Conservation (phyloP, 768 basidiomycete species). For the Mycena maculata region DNA sequence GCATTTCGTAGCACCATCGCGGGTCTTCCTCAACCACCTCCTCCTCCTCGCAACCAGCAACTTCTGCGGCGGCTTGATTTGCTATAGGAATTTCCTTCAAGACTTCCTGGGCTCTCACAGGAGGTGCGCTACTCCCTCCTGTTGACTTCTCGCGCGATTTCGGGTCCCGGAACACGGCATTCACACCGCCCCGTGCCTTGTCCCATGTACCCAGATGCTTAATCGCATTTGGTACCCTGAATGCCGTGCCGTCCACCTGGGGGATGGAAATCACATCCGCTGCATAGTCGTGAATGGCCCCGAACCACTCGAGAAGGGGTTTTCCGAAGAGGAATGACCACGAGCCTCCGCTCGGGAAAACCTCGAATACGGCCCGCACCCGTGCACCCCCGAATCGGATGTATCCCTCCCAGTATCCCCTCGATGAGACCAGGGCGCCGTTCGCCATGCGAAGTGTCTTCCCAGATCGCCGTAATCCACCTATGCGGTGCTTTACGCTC, state of each 20-base stretch:
- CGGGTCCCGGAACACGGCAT: neutral
- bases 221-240: neutral
- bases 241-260: neutral
- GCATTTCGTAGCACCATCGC: neutral
- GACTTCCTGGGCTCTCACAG: neutral
- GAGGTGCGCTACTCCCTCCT: conserved; percentile 11
- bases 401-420: conserved; percentile 35
- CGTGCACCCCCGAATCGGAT: conserved; percentile 27
- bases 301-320: conserved; percentile 25
- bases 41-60: neutral
- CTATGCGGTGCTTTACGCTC: neutral
- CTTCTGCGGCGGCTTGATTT: neutral
- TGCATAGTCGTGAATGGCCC: conserved; percentile 27
- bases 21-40: neutral
- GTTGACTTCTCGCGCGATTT: neutral
- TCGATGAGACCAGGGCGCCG: conserved; percentile 35
- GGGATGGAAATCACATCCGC: conserved; percentile 5
- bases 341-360: conserved; percentile 34
- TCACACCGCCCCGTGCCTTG: neutral
- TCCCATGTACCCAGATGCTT: neutral
- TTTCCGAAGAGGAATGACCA: conserved; percentile 32
- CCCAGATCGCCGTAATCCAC: neutral
- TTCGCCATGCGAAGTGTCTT: conserved; percentile 46
- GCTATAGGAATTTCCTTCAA: neutral
- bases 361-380: conserved; percentile 28